Evolutionary conservation across 2,329 filamentous ascomycete species (phyloP).

Genomic region (Dactylellina drechsleri): DNA sequence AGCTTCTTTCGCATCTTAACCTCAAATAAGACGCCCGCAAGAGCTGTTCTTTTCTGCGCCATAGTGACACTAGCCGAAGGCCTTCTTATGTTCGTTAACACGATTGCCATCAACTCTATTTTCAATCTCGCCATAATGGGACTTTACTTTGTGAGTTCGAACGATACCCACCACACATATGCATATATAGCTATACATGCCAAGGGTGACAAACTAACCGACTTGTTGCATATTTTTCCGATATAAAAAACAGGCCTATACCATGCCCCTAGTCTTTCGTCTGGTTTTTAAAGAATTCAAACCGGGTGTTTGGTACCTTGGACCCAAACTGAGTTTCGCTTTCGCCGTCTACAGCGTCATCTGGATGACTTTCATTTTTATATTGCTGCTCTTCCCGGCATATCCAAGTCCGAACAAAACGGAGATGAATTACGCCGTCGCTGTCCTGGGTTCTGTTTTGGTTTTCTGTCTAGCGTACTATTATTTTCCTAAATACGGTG

Average conservation of each 20-base stretch:
- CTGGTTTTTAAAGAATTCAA: slow-evolving; percentile 59
- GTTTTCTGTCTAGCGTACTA: slow-evolving; percentile 60
- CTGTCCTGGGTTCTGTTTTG: slow-evolving; percentile 59
- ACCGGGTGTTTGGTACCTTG: slow-evolving; percentile 60
- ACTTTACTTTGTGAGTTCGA: slow-evolving; percentile 58
- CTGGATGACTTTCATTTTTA: slow-evolving; percentile 60
- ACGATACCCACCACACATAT: not conserved
- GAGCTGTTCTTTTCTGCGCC: slow-evolving; percentile 59
- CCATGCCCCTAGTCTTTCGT: slow-evolving; percentile 59
- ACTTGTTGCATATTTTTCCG: not conserved
- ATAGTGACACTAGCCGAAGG: slow-evolving; percentile 59
- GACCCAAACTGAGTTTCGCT: slow-evolving; percentile 57
- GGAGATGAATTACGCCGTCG: slow-evolving; percentile 60
- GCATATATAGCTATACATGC: not conserved
- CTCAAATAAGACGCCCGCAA: slow-evolving; percentile 58
- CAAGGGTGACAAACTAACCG: not conserved
- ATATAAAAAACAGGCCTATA: slow-evolving; percentile 57
- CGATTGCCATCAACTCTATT: slow-evolving; percentile 60
- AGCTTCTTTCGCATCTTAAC: slow-evolving; percentile 59
- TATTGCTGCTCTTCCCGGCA: slow-evolving; percentile 59
- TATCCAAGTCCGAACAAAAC: slow-evolving; percentile 56
- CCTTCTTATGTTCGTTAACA: slow-evolving; percentile 60
- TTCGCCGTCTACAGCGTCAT: slow-evolving; percentile 58
- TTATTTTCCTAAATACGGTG: slow-evolving; percentile 58
- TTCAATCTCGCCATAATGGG: slow-evolving; percentile 61